Conservation (phyloP, 192 early-diverging fungal species). For the Mortierella claussenii region DNA sequence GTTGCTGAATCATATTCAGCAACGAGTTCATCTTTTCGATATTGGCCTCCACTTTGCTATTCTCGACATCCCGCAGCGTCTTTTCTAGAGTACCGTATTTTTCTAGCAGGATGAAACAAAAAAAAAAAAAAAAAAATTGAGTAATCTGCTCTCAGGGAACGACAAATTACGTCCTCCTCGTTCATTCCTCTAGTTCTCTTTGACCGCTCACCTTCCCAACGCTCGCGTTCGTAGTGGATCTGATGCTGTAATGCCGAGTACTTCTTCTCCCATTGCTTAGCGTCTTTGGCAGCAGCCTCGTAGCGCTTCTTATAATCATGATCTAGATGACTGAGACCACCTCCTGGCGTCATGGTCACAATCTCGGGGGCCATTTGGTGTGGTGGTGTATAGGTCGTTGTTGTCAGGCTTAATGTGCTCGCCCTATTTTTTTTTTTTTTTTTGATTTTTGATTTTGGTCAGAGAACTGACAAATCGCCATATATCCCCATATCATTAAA, state of each 20-base stretch:
- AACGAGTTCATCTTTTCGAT: conserved; percentile 44
- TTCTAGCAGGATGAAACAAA: conserved; percentile 4
- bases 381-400: conserved; percentile 26
- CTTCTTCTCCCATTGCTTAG: conserved; percentile 47
- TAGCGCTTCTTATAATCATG: conserved; percentile 25
- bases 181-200: too few relatives aligned
- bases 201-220: conserved; percentile 34
- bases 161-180: too few relatives aligned
- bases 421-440: conserved; percentile 12
- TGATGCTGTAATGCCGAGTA: conserved; percentile 39
- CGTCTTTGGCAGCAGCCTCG: conserved; percentile 19
- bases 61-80: conserved; percentile 14
- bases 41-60: conserved; percentile 33
- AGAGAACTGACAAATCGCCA: too few relatives aligned
- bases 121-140: conserved; percentile 1
- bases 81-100: conserved; percentile 28
- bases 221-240: conserved; percentile 41
- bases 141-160: too few relatives aligned
- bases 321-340: not conserved
- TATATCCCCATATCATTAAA: too few relatives aligned
- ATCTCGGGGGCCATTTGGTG: not conserved
- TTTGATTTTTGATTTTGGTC: too few relatives aligned
- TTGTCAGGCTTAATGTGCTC: conserved; percentile 43
- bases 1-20: conserved; percentile 34
- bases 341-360: not conserved